Evolutionary conservation across 2,329 filamentous ascomycete genomes (phyloP), one percentile per base, ranked within the genome.

Genomic region (Coniosporium tulheliwenetii): DNA sequence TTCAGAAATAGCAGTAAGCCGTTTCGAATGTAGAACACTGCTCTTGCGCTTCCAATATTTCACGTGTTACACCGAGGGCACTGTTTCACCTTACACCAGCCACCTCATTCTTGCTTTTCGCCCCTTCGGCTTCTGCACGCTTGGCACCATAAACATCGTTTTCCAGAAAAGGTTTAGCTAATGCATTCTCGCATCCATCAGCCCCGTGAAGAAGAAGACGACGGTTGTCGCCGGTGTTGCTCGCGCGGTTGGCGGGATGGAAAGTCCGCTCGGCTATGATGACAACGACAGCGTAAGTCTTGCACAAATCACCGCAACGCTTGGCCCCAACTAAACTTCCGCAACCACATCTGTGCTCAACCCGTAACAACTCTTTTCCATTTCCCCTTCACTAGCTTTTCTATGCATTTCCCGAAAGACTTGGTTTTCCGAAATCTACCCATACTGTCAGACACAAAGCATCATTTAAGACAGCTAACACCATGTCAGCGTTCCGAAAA

Each of bases 171-270:
- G 26, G 15, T 19, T 34, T 26, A n/a, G 35, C 8, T 31, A 34
- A 32, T 15, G 39, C 41, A 52, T 48, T 40, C 47, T 54, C 19
- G 19, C 19, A 26, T 26, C 19, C 50, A 47, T 44, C 56, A 87
- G 82, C 49, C 82, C 82, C 36, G 71, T 80, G 59, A 87, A 87
- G 66, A 85, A 81, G 64, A 81, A 79, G 59, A 69, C 70, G 45
- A 74, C 77, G 50, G 74, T 75, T 48, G 73, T 77, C 50, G 79
- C 78, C 56, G 81, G 80, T 52, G 69, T 83, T 55, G 73, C 79
- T 54, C 74, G 75, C 52, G 62, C 68, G 50, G 70, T 70, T 64
- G 77, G 75, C 59, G 78, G 79, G 60, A 69, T 74, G 49, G 73
- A 69, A 59, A 74, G 73, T 55, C 75, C 77, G 48, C 63, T 71